Base-by-base conservation (phyloP, 495 filamentous ascomycete species). In the Amniculicola lignicola region DNA sequence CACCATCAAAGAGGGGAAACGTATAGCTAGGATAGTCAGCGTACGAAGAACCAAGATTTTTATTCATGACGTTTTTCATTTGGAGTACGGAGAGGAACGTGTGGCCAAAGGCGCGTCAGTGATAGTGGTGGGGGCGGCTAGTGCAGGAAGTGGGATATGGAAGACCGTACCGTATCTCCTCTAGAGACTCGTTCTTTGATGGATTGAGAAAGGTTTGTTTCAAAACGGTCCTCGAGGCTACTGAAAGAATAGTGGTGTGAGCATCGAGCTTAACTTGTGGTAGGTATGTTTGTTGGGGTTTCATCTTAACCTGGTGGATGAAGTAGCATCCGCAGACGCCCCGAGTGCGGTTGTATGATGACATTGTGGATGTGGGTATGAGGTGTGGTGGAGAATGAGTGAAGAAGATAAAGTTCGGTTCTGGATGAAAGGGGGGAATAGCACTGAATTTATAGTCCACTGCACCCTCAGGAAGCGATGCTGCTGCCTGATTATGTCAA, bases 1-100 rank as follows among this genome's bases (percentile, higher is more conserved):
- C 78, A 16, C 82, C 82, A 61, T 85, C 80, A 59, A 83, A 86
- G 5, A 88, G 73, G 0, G 86, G 86, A 57, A 88, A 88, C 0
- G 75, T 74, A 67, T 88, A 88, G 22, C 70, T 69, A 25, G 7
- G 31, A 33, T 22, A 24, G 2, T 51, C 12, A 50, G 44, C 39
- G 10, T 12, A 43, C 10, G 5, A 6, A 22, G 5, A 23, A 22
- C n/a, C 5, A 24, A 21, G 40, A 5, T 5, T 21, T 16, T 47
- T 22, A 15, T n/a, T n/a, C n/a, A n/a, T n/a, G n/a, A n/a, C n/a
- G n/a, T n/a, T n/a, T n/a, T n/a, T n/a, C n/a, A n/a, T n/a, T n/a
- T n/a, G n/a, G n/a, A n/a, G n/a, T n/a, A n/a, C n/a, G n/a, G n/a
- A n/a, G n/a, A n/a, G n/a, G n/a, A n/a, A n/a, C n/a, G n/a, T n/a